These are phyloP conservation scores for Tremella mesenterica DNA, from an alignment of 768 basidiomycete genomes.

Conservation along the genomic window DNA sequence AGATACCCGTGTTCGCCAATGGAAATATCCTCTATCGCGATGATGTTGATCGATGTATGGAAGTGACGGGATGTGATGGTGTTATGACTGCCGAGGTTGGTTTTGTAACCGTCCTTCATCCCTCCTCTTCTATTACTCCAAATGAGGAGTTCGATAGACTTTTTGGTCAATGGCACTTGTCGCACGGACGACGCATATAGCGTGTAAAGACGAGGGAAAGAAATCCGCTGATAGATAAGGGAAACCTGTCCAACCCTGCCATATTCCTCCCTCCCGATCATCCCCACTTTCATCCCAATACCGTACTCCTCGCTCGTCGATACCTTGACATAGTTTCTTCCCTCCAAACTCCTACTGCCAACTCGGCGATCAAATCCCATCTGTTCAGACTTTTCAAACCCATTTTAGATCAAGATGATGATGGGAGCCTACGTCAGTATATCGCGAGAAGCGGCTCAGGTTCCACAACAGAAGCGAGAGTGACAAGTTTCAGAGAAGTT, in stretches of 20 bases:
- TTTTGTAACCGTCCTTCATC: too few species aligned
- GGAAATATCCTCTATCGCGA: constrained; percentile 82
- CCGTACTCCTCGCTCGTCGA: constrained; percentile 62
- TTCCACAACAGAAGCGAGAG: constrained; percentile 40
- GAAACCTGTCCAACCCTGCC: constrained; percentile 83
- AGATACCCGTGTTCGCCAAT: constrained; percentile 89
- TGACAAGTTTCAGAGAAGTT: constrained; percentile 50
- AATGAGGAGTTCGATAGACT: background rate
- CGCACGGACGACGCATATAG: too few species aligned
- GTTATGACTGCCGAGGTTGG: constrained; percentile 84
- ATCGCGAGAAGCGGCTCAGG: constrained; percentile 48
- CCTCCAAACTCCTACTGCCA: constrained; percentile 61
- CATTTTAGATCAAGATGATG: constrained; percentile 54
- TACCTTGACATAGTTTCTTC: constrained; percentile 71
- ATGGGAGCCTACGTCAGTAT: constrained; percentile 64
- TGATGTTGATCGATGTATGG: constrained; percentile 72
- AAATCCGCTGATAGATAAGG: too few species aligned
- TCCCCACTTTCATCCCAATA: constrained; percentile 37
- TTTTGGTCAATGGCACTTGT: too few species aligned
- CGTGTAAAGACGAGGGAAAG: too few species aligned
- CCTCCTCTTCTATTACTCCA: background rate
- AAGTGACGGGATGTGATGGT: constrained; percentile 76
- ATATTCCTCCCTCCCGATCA: constrained; percentile 50
- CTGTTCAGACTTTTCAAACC: constrained; percentile 86
- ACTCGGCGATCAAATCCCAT: constrained; percentile 80